Evolutionary conservation across 805 yeast genomes (phyloP).

Genomic region (Pichia heedii): DNA sequence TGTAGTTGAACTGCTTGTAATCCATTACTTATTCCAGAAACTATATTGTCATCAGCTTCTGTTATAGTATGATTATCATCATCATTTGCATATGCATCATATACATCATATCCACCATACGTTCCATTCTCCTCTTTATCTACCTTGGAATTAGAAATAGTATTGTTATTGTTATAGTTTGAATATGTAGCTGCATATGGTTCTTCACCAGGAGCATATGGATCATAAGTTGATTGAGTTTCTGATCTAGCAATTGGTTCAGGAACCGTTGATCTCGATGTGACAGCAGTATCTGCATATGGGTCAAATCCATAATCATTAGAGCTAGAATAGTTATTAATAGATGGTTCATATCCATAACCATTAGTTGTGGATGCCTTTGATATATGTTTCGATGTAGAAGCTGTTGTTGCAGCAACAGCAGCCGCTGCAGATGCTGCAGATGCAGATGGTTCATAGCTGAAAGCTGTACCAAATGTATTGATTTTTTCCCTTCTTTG

Average conservation of each 20-base stretch:
- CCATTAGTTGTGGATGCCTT: background rate
- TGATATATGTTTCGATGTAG: background rate
- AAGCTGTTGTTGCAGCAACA: background rate
- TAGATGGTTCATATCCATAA: slow-evolving; percentile 6
- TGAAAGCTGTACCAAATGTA: background rate
- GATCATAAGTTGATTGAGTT: slow-evolving; percentile 17
- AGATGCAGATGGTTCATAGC: background rate
- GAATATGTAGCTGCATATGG: too few relatives aligned
- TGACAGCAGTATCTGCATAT: slow-evolving; percentile 12
- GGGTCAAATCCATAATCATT: slow-evolving; percentile 13
- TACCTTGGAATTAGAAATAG: too few relatives aligned
- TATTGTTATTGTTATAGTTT: too few relatives aligned
- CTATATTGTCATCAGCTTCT: background rate
- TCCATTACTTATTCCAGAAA: slow-evolving; percentile 1
- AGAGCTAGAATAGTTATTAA: slow-evolving; percentile 3
- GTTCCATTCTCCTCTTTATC: background rate
- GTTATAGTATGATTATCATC: background rate
- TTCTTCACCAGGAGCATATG: slow-evolving; percentile 18
- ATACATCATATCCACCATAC: slow-evolving; percentile 2
- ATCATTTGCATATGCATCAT: background rate
- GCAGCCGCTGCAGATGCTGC: background rate
- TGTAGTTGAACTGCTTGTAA: slow-evolving; percentile 9
- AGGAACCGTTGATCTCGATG: background rate
- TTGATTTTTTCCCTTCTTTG: slow-evolving; percentile 4
- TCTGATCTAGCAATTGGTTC: background rate